A percentile compares a stretch with the other conserved stretches of the same genome.
phyloP scores from a whole-genome alignment of 108 stramenopile genomes.

The Mediolabrus comicus region DNA sequence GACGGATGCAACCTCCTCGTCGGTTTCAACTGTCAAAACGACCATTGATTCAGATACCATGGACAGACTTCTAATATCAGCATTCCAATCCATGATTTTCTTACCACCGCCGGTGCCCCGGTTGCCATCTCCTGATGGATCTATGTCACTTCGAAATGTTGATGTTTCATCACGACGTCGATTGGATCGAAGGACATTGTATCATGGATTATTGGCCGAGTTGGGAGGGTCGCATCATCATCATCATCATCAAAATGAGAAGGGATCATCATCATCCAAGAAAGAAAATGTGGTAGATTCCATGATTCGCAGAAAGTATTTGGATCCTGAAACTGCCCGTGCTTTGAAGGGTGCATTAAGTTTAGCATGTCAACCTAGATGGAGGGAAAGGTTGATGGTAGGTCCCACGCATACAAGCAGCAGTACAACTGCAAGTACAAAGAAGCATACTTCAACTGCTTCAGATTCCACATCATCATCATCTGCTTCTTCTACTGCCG shows the following conservation, averaged over 20 bases:
- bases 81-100: constrained; percentile 66
- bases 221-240: constrained; percentile 46
- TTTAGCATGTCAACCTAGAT: constrained; percentile 78
- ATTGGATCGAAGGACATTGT: constrained; percentile 79
- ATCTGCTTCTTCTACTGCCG: background rate
- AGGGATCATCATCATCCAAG: constrained; percentile 7
- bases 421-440: background rate
- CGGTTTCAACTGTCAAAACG: constrained; percentile 4
- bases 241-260: background rate
- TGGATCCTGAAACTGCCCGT: constrained; percentile 51
- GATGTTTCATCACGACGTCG: constrained; percentile 64
- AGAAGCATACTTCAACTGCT: too few species aligned
- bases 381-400: constrained; percentile 54
- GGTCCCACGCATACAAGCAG: background rate
- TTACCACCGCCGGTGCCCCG: constrained; percentile 57
- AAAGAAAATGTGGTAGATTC: constrained; percentile 30
- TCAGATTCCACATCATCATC: background rate
- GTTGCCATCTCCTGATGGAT: constrained; percentile 24
- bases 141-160: constrained; percentile 24
- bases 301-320: constrained; percentile 54
- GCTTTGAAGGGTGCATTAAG: constrained; percentile 69
- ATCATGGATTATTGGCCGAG: constrained; percentile 70
- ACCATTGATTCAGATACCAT: constrained; percentile 23
- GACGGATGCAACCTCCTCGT: background rate
- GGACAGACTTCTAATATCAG: constrained; percentile 46